These are phyloP conservation scores for Blastocystis sp. DNA, from an alignment of 352 stramenopile species.

Conservation along the genomic window DNA sequence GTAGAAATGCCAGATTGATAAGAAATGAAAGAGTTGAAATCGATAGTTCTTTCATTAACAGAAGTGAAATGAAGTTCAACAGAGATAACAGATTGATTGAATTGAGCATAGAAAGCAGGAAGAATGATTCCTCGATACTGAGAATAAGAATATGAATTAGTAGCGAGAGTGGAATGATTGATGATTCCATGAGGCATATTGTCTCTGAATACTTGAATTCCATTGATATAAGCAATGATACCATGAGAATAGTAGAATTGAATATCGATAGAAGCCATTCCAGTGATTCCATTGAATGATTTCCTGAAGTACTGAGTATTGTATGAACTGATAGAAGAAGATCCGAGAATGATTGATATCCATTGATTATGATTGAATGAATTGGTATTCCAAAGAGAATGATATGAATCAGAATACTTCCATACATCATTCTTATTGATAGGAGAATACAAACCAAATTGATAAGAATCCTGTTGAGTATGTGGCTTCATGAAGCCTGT, in stretches of 20 bases:
- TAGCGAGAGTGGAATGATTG: background rate
- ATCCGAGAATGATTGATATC: background rate
- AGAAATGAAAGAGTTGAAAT: slow-evolving; percentile 14
- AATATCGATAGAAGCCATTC: background rate
- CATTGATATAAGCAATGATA: slow-evolving; percentile 24
- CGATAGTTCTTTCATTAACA: background rate
- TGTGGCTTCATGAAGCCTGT: background rate
- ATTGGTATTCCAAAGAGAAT: background rate
- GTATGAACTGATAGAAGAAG: background rate
- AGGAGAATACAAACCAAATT: slow-evolving; percentile 1
- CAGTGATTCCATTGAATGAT: background rate
- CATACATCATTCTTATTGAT: slow-evolving; percentile 10
- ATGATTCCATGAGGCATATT: background rate
- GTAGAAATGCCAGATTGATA: background rate
- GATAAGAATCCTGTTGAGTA: background rate
- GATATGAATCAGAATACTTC: background rate
- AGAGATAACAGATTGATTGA: background rate
- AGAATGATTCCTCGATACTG: background rate
- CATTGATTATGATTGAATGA: background rate
- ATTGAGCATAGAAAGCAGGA: background rate
- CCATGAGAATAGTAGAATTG: background rate
- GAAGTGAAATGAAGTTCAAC: slow-evolving; percentile 19
- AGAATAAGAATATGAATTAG: background rate
- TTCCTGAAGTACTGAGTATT: slow-evolving; percentile 4
- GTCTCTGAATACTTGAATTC: background rate